These are phyloP conservation scores for Boletellus ananas DNA, from an alignment of 768 basidiomycete species.

Conservation along the genomic window DNA sequence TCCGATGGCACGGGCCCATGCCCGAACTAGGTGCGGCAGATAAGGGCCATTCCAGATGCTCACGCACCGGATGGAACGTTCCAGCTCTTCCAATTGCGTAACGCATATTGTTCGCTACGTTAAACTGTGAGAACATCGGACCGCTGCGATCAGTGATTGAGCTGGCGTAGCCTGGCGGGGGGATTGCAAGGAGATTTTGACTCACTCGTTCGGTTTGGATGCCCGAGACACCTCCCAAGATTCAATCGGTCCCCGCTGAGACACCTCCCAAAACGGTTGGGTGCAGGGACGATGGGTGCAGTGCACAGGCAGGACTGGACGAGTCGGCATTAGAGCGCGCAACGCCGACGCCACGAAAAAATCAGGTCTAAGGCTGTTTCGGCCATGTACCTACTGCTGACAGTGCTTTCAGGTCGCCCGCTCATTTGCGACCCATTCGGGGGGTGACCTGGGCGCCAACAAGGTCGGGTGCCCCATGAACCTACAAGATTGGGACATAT, in stretches of 20 bases:
- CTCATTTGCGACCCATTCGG: not conserved
- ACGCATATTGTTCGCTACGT: not conserved
- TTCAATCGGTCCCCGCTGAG: not conserved
- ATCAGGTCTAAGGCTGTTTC: not conserved
- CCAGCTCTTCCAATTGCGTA: not conserved
- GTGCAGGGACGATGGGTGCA: not conserved
- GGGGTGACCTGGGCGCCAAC: not conserved
- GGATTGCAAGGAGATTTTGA: too few relatives aligned
- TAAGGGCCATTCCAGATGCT: not conserved
- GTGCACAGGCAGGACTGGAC: not conserved
- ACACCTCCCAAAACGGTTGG: not conserved
- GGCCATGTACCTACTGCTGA: not conserved
- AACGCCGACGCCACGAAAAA: not conserved
- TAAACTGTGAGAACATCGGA: too few relatives aligned
- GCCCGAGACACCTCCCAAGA: not conserved
- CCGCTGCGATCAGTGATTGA: not conserved
- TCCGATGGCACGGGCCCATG: not conserved
- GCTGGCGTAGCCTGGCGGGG: too few relatives aligned
- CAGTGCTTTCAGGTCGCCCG: not conserved
- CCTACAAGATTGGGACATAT: not conserved
- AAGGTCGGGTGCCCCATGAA: not conserved
- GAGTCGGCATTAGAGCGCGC: not conserved
- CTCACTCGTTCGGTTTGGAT: not conserved
- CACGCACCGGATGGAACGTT: not conserved
- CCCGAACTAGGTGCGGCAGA: not conserved